Evolutionary conservation across 2,329 filamentous ascomycete genomes (phyloP), one percentile per base, ranked within the genome.

Genomic region (Alternaria angustiovoidea): DNA sequence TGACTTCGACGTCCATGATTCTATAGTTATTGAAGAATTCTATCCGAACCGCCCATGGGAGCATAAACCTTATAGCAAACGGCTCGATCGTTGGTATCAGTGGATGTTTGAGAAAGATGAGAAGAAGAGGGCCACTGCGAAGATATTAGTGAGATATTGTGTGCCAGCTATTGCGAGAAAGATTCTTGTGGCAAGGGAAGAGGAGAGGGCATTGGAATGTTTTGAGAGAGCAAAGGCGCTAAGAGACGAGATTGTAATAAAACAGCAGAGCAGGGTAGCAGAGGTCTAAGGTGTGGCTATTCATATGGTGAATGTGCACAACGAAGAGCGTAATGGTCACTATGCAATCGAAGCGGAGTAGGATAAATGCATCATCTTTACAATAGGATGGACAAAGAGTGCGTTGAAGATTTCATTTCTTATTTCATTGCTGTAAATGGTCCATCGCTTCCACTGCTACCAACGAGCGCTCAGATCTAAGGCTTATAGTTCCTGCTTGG

Each of bases 61-160:
- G 7, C n/a, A 65, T 34, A 42, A 49, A 18, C 58, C 49, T 12
- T 71, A 65, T 18, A 65, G 63, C 32, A 41, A 11, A 6, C 16
- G 30, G 8, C 48, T 71, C 5, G 54, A 65, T 14, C 24, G 22
- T 12, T 69, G 67, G 67, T 72, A 72, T 39, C 28, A 43, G 3
- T 44, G 55, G 7, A 55, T 67, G 22, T 55, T 61, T 36, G 7
- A 54, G 6, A 3, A 22, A n/a, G 34, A 61, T 28, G 8, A 18
- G 14, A 18, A 30, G 1, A 22, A 26, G 41, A 61, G 60, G 3
- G 54, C 54, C 14, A 61, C 59, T 16, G 41, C 64, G 9, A 26
- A 12, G 3, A 22, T 18, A 8, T 41, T 53, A 7, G 48, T 30
- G 12, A 11, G 26, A 9, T 24, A 55, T 34, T 32, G 57, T 11